These are phyloP conservation scores for Triticum timopheevii DNA, from an alignment of 176 grass and related monocot species.

Conservation along the genomic window DNA sequence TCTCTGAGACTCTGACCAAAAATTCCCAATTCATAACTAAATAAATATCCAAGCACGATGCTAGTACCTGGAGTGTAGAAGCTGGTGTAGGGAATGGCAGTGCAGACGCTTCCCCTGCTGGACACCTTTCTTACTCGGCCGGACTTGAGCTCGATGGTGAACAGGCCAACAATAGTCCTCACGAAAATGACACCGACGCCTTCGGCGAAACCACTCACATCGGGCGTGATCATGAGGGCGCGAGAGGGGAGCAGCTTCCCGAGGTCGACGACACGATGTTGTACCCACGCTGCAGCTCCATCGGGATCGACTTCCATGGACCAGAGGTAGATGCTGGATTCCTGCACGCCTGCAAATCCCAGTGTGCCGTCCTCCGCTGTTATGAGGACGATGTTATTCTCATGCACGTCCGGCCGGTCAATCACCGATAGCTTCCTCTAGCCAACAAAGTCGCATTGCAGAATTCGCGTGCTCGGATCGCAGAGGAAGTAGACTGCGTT, in stretches of 20 bases:
- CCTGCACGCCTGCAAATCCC: neutral
- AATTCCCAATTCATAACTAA: neutral
- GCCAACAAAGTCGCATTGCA: neutral
- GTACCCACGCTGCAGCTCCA: neutral
- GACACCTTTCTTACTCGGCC: neutral
- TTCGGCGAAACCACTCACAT: neutral
- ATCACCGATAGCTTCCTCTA: neutral
- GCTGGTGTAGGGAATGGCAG: neutral
- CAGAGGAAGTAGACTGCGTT: neutral
- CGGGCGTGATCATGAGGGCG: neutral
- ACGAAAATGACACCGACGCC: neutral
- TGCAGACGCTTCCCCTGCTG: no score
- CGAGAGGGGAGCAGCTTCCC: neutral
- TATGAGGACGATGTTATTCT: neutral
- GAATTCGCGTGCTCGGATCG: neutral
- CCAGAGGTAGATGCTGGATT: neutral
- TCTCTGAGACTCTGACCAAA: neutral
- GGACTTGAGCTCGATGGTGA: slow-evolving; percentile 24
- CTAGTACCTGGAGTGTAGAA: slow-evolving; percentile 23
- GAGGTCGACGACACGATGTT: neutral
- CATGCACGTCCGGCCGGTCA: neutral
- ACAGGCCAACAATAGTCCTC: neutral
- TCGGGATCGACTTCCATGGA: neutral
- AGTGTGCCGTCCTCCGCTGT: neutral
- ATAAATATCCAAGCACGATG: neutral